Evolutionary conservation across 441 rosid species (phyloP), one percentile per base, ranked within the genome.

Genomic region (Geranium incanum): DNA sequence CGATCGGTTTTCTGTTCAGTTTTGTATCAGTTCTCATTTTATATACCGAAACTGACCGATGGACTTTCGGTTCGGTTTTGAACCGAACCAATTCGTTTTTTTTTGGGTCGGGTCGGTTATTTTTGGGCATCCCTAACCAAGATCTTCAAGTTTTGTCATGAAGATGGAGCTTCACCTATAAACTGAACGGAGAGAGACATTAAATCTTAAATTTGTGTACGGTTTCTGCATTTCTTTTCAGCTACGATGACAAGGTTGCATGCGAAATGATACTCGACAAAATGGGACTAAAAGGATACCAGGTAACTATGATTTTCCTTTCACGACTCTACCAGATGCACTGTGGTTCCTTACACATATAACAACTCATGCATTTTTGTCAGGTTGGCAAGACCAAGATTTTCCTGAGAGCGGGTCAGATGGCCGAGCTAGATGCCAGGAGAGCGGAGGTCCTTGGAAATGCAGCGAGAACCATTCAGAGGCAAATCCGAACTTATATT

Each of bases 171-270:
- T 50, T 50, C 57, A 50, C 16, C 16, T 4, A 50, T 50, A 15
- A 50, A 12, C 12, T 12, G 16, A 50, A 50, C 57, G 13, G 3
- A 50, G 57, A 50, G 13, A 50, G 15, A 3, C 16, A 12, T 50
- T 13, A 50, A 12, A 13, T 12, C 5, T 50, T 50, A 50, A 0
- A 12, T 69, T 5, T 8, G 15, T 62, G 38, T 18, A 70, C 13
- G 28, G 37, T 15, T 33, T 55, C 41, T 48, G 19, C 59, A 12
- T 28, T 55, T 69, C 63, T 50, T 67, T 62, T 28, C 86, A 95
- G 99, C 81, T 84, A 83, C 71, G 99, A 95, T 81, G 99, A 95
- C 79, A 93, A 85, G 82, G 87, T 87, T 77, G 99, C 97, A 45
- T 96, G 97, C 80, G 86, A 81, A 84, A 89, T 85, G 90, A 90